Percentiles rank a stretch among this genome's conserved stretches.
These are phyloP conservation scores for Fraxinus albicans DNA, from an alignment of 305 asterid genomes.

Conservation along the genomic window DNA sequence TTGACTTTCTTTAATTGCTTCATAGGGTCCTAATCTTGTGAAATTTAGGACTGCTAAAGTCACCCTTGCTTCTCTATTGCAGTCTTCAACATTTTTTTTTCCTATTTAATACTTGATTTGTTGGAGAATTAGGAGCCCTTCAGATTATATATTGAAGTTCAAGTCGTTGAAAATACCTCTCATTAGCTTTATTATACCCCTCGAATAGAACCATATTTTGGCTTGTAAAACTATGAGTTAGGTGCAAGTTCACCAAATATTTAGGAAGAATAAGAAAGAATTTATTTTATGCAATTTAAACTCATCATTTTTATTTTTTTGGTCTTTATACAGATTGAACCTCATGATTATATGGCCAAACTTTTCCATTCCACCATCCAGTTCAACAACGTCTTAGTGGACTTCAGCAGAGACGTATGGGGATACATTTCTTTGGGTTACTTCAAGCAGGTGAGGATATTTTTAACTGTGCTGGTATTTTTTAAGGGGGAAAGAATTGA, in stretches of 20 bases:
- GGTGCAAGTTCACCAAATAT: conserved; percentile 2
- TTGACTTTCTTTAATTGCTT: no score
- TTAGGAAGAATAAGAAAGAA: neutral
- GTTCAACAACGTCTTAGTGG: conserved; percentile 78
- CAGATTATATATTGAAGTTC: neutral
- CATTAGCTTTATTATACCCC: neutral
- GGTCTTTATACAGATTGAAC: conserved; percentile 62
- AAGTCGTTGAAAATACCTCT: neutral
- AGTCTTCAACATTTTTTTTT: neutral
- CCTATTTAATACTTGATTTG: neutral
- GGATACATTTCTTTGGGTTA: conserved; percentile 80
- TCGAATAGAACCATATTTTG: neutral
- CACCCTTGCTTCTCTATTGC: neutral
- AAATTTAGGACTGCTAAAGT: neutral
- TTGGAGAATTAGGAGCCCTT: neutral
- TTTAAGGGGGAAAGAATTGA: conserved; percentile 8
- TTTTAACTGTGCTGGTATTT: neutral
- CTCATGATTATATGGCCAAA: conserved; percentile 87
- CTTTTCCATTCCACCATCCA: conserved; percentile 63
- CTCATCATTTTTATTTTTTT: conserved; percentile 17
- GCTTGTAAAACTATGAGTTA: neutral
- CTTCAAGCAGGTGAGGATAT: conserved; percentile 71
- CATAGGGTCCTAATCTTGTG: neutral
- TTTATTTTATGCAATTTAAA: conserved; percentile 6
- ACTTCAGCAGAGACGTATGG: conserved; percentile 77